Percentiles rank a stretch among this genome's conserved stretches.
phyloP scores from a whole-genome alignment of 2,329 filamentous ascomycete species.

The Chrysosporium queenslandicum region DNA sequence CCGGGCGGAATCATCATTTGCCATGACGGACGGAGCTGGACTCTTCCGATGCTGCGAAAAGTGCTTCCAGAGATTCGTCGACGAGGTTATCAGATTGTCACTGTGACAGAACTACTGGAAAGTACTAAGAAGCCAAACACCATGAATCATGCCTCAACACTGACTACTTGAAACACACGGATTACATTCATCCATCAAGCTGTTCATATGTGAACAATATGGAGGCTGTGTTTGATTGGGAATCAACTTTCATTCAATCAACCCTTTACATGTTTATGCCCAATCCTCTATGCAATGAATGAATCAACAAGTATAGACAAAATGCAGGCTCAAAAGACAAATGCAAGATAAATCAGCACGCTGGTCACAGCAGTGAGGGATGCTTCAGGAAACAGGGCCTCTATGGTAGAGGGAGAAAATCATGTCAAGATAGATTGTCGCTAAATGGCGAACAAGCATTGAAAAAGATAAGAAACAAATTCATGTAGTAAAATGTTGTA shows the following conservation, averaged over 20 bases:
- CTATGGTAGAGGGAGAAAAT: not conserved
- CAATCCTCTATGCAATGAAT: too few relatives aligned
- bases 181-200: too few relatives aligned
- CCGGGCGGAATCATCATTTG: conserved; percentile 75
- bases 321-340: not conserved
- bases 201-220: too few relatives aligned
- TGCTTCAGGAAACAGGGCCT: not conserved
- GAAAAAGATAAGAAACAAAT: not conserved
- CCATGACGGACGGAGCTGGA: conserved; percentile 78
- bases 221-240: too few relatives aligned
- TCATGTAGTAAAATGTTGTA: conserved; percentile 3
- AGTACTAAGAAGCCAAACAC: not conserved
- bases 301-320: not conserved
- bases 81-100: conserved; percentile 62
- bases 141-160: not conserved
- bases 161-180: too few relatives aligned
- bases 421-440: not conserved
- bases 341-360: not conserved
- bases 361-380: not conserved
- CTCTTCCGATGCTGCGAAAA: conserved; percentile 61
- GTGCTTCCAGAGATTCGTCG: conserved; percentile 62
- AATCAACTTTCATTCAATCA: too few relatives aligned
- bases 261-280: not conserved
- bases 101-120: conserved; percentile 55
- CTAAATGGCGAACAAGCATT: not conserved